Conservation (phyloP, 2,329 filamentous ascomycete genomes). For the Pyrenochaeta sp. region DNA sequence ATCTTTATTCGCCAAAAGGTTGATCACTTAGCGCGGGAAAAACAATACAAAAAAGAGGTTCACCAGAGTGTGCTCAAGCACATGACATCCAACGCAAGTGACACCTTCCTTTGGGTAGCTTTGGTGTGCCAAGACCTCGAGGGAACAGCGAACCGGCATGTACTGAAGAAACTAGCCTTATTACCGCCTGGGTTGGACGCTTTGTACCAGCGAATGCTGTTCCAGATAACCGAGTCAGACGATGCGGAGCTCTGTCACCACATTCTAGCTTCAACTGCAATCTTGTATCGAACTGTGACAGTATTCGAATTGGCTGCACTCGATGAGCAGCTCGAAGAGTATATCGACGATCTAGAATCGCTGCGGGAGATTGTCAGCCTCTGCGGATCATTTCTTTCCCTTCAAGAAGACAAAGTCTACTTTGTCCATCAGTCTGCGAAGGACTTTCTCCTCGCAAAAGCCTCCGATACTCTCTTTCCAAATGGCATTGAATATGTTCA, state of each 20-base stretch:
- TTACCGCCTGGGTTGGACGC: conserved; percentile 48
- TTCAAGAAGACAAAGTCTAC: conserved; percentile 17
- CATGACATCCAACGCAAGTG: conserved; percentile 43
- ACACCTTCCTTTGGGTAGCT: conserved; percentile 43
- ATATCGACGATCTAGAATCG: conserved; percentile 12
- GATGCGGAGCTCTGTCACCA: conserved; percentile 41
- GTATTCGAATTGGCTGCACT: conserved; percentile 45
- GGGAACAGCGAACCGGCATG: conserved; percentile 18
- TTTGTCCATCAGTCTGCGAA: conserved; percentile 56
- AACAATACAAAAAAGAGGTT: conserved; percentile 45
- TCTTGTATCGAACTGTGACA: conserved; percentile 48
- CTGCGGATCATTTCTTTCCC: conserved; percentile 47
- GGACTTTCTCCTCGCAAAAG: conserved; percentile 46
- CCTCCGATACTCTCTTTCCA: conserved; percentile 37
- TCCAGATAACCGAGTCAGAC: conserved; percentile 37
- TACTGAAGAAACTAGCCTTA: conserved; percentile 17
- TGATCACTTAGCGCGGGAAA: conserved; percentile 28
- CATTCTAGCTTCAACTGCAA: conserved; percentile 44
- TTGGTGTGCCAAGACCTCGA: conserved; percentile 47
- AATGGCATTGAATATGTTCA: conserved; percentile 19
- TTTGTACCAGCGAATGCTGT: conserved; percentile 53
- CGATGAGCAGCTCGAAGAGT: conserved; percentile 13
- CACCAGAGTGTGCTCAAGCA: conserved; percentile 30
- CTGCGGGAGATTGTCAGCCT: conserved; percentile 33
- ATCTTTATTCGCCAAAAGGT: conserved; percentile 51